Evolutionary conservation across 768 basidiomycete genomes (phyloP).

Genomic region (Phylloporus sp.): DNA sequence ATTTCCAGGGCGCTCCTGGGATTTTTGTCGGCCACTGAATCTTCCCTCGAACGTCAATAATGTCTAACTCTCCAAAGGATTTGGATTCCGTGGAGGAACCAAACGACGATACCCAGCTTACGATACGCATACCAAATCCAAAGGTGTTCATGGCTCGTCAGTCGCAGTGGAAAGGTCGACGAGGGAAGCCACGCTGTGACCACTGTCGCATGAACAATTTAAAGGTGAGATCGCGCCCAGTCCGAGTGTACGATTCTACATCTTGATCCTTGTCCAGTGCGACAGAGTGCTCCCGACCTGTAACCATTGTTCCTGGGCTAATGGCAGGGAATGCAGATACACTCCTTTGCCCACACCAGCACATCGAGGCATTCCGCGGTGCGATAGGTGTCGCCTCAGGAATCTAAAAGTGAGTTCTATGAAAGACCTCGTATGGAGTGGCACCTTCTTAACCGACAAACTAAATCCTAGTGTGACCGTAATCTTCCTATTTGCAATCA

Average conservation of each 20-base stretch:
- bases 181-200: constrained; percentile 74
- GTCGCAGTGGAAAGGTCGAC: constrained; percentile 70
- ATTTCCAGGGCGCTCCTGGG: constrained; percentile 1
- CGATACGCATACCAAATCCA: constrained; percentile 64
- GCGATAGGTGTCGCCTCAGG: constrained; percentile 62
- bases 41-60: constrained; percentile 14
- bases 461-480: constrained; percentile 55
- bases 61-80: constrained; percentile 38
- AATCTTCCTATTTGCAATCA: constrained; percentile 70
- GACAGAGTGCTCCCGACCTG: constrained; percentile 68
- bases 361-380: constrained; percentile 70
- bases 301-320: constrained; percentile 67
- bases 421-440: background rate
- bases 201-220: constrained; percentile 69
- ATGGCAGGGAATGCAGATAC: constrained; percentile 64
- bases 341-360: constrained; percentile 73
- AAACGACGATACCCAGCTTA: constrained; percentile 51
- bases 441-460: constrained; percentile 2
- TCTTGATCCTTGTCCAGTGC: constrained; percentile 42
- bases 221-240: constrained; percentile 45
- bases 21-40: constrained; percentile 17
- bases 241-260: constrained; percentile 2
- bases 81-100: constrained; percentile 37
- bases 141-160: constrained; percentile 65
- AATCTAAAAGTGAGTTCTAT: constrained; percentile 56